Percentiles rank a stretch among this genome's conserved stretches.
phyloP scores from a whole-genome alignment of 2,329 filamentous ascomycete genomes.

The Piedraia hortae region DNA sequence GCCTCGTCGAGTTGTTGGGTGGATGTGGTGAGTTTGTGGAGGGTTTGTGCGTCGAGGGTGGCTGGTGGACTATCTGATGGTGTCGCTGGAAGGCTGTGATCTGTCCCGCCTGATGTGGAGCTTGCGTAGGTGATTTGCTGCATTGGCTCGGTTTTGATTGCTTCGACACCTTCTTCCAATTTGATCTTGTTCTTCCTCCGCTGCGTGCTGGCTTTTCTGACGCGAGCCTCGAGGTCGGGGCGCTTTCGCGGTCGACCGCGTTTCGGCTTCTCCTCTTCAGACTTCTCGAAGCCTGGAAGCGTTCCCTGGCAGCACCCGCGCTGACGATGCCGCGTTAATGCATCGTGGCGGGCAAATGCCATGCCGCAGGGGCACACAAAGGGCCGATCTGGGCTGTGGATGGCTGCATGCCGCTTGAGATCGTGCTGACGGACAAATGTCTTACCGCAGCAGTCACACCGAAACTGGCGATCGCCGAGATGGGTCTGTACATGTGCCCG shows the following conservation, averaged over 20 bases:
- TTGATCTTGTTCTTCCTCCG: conserved; percentile 14
- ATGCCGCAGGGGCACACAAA: conserved; percentile 88
- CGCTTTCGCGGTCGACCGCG: conserved; percentile 38
- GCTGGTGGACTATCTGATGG: conserved; percentile 8
- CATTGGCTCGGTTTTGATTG: conserved; percentile 1
- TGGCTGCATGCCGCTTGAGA: conserved; percentile 89
- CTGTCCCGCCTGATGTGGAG: conserved; percentile 9
- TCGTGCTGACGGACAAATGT: conserved; percentile 95
- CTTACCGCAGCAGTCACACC: conserved; percentile 78
- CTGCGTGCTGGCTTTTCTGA: conserved; percentile 28
- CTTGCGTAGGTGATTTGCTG: conserved; percentile 3
- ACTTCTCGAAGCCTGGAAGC: conserved; percentile 38
- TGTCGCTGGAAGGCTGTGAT: conserved; percentile 11
- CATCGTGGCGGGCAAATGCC: conserved; percentile 83
- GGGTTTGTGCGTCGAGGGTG: conserved; percentile 8
- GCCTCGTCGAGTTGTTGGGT: no score
- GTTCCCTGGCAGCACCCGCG: conserved; percentile 90
- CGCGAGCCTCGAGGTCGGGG: conserved; percentile 29
- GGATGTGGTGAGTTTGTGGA: conserved; percentile 9
- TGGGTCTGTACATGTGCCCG: conserved; percentile 96
- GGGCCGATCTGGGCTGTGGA: conserved; percentile 85
- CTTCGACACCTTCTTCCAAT: conserved; percentile 3
- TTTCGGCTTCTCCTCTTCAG: conserved; percentile 36
- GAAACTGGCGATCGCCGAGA: conserved; percentile 82
- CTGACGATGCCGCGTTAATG: conserved; percentile 76